These are phyloP conservation scores for Aspergillus novoparasiticus DNA, from an alignment of 2,329 filamentous ascomycete species.

Conservation along the genomic window DNA sequence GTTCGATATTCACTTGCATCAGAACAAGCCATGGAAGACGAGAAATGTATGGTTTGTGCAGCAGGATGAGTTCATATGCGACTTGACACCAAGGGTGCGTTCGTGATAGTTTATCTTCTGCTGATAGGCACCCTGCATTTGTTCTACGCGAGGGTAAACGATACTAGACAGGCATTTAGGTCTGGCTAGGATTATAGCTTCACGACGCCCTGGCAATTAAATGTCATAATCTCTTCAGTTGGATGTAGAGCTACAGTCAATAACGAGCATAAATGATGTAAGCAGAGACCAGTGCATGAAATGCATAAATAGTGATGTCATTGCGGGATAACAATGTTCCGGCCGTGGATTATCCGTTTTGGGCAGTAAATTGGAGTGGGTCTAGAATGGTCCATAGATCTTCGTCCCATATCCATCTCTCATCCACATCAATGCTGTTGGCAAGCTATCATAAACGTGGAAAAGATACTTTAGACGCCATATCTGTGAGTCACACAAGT, in stretches of 20 bases:
- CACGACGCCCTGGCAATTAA: too few relatives aligned
- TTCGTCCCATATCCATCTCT: background rate
- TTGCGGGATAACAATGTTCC: background rate
- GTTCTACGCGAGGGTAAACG: background rate
- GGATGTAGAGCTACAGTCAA: background rate
- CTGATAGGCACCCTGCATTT: too few relatives aligned
- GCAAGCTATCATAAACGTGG: background rate
- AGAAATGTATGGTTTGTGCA: constrained; percentile 4
- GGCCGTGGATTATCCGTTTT: background rate
- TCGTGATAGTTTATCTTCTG: background rate
- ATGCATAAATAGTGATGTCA: background rate
- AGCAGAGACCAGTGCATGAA: background rate
- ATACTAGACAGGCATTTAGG: fast-evolving
- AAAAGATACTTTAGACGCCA: too few relatives aligned
- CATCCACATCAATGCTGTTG: background rate
- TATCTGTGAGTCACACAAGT: background rate
- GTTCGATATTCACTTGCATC: background rate
- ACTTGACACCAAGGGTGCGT: background rate
- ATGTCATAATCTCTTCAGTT: background rate
- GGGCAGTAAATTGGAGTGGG: background rate
- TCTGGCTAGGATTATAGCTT: background rate
- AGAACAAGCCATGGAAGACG: background rate
- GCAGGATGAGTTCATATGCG: background rate
- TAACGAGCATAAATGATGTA: background rate
- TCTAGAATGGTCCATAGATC: background rate